Base-by-base conservation (phyloP, 306 rosid genomes). In the Castanospermum australe region DNA sequence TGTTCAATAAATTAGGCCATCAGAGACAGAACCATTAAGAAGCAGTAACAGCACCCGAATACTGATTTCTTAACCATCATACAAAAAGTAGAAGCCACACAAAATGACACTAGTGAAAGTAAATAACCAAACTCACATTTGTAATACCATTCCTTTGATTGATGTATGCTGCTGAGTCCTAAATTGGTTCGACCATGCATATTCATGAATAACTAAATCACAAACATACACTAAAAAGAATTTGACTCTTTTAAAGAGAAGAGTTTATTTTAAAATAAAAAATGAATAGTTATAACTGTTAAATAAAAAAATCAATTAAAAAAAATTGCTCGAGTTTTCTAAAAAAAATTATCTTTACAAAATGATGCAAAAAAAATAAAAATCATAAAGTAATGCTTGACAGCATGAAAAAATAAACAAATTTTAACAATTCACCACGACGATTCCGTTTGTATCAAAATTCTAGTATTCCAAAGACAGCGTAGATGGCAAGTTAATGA, bases 1-100 rank as follows among this genome's bases (percentile, higher is more conserved):
- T 90, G 79, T 77, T 54, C 42, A 56, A 82, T 22, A 47, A 13
- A 76, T 57, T 62, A 38, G 18, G 70, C 6, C 39, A 32, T 38
- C 30, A 39, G 42, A 54, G 44, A 64, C 22, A 30, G 1, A 24
- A 22, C 11, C 15, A 12, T 18, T 25, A 4, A 8, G 65, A 25
- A 63, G 47, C 47, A 35, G 18, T 33, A 22, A 42, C 5, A 22
- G 13, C 17, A 15, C 41, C 25, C 28, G 65, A 28, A 24, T 59
- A 59, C 13, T 5, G 4, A 59, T 28, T 59, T 59, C 10, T 11
- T 14, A 13, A 18, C 14, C 5, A 54, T 54, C 60, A 52, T 20
- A 3, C 24, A 17, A 1, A 41, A 7, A 36, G 56, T 39, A 47
- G 7, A 47, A 28, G 66, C 8, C 38, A 60, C 17, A 57, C 18